These are phyloP conservation scores for Tephrocybe sp. DNA, from an alignment of 768 basidiomycete species.

Conservation along the genomic window DNA sequence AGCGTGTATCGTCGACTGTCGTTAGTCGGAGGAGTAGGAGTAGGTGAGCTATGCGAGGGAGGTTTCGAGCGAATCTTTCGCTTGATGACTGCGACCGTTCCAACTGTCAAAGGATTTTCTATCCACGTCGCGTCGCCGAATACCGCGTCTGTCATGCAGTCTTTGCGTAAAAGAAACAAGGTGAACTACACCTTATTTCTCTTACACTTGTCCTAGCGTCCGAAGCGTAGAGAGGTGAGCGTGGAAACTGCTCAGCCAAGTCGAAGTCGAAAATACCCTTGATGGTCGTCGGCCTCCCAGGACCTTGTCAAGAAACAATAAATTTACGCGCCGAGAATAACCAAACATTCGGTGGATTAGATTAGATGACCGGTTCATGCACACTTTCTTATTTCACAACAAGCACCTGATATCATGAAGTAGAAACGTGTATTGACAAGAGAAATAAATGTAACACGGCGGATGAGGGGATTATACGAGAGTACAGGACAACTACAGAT, in stretches of 20 bases:
- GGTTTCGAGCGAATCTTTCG: slow-evolving; percentile 1
- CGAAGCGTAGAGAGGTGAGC: neutral
- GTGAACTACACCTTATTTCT: too few relatives aligned
- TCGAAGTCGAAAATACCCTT: neutral
- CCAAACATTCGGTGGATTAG: slow-evolving; percentile 6
- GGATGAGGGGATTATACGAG: slow-evolving; percentile 9
- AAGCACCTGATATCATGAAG: neutral
- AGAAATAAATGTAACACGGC: slow-evolving; percentile 5
- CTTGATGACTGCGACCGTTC: slow-evolving; percentile 2
- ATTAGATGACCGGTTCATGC: slow-evolving; percentile 3
- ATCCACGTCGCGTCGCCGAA: slow-evolving; percentile 9
- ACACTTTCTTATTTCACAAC: neutral
- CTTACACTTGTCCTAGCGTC: too few relatives aligned
- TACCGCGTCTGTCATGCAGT: slow-evolving; percentile 1
- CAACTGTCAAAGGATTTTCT: slow-evolving; percentile 1
- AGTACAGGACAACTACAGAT: slow-evolving; percentile 15
- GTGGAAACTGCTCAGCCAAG: too few relatives aligned
- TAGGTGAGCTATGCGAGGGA: neutral
- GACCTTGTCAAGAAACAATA: neutral
- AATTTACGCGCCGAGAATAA: neutral
- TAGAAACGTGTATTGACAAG: slow-evolving; percentile 13
- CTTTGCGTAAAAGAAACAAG: neutral
- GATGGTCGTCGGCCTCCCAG: neutral
- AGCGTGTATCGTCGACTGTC: slow-evolving; percentile 1
- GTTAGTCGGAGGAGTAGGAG: neutral